These are phyloP conservation scores for Stemphylium beticola DNA, from an alignment of 2,329 filamentous ascomycete genomes.

Conservation along the genomic window DNA sequence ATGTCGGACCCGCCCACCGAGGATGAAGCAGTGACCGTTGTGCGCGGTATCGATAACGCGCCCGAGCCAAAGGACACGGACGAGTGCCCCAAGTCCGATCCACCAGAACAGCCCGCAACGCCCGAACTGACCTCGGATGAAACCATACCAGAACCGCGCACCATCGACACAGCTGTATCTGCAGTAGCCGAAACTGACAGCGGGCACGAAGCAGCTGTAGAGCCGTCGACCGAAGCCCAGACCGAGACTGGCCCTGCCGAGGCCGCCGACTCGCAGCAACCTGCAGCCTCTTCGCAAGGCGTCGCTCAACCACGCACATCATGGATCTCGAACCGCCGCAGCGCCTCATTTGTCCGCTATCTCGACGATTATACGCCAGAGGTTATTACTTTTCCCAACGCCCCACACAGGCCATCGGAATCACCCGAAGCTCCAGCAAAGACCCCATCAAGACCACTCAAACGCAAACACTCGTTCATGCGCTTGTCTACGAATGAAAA, in stretches of 20 bases:
- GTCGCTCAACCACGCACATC: slow-evolving; percentile 41
- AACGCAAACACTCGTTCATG: slow-evolving; percentile 61
- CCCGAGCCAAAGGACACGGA: slow-evolving; percentile 24
- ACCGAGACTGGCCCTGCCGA: slow-evolving; percentile 35
- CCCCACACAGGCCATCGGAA: slow-evolving; percentile 35
- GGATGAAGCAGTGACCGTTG: slow-evolving; percentile 29
- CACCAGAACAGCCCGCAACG: slow-evolving; percentile 26
- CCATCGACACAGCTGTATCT: slow-evolving; percentile 14
- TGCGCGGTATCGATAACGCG: slow-evolving; percentile 29
- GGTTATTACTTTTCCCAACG: slow-evolving; percentile 38
- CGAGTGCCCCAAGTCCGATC: slow-evolving; percentile 26
- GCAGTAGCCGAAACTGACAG: slow-evolving; percentile 24
- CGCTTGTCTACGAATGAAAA: slow-evolving; percentile 85
- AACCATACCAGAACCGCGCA: slow-evolving; percentile 19
- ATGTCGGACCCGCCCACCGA: slow-evolving; percentile 45
- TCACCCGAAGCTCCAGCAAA: slow-evolving; percentile 49
- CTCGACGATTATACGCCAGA: slow-evolving; percentile 44
- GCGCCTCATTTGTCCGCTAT: slow-evolving; percentile 49
- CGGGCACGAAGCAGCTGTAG: slow-evolving; percentile 23
- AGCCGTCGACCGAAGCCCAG: slow-evolving; percentile 32
- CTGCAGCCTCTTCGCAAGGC: slow-evolving; percentile 40
- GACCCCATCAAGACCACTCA: slow-evolving; percentile 55
- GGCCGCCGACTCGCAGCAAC: slow-evolving; percentile 40
- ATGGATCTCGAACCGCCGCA: slow-evolving; percentile 56
- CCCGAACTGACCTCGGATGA: slow-evolving; percentile 30